Conservation (phyloP, 1,139 yeast genomes). For the Meyerozyma carpophila region DNA sequence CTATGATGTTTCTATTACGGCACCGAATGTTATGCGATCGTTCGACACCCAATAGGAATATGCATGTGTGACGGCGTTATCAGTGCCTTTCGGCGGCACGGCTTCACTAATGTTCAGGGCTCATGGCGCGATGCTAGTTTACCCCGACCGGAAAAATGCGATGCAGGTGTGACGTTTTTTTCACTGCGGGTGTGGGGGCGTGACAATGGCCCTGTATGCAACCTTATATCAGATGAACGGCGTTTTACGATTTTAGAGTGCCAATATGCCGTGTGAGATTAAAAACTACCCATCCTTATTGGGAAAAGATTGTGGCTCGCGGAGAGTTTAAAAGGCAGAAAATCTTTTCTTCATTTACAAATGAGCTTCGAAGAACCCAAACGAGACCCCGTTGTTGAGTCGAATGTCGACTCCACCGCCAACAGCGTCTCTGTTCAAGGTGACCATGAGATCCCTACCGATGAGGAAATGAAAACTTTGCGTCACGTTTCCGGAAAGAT, state of each 20-base stretch:
- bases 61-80: too few species aligned
- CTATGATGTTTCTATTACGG: too few species aligned
- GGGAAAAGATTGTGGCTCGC: background rate
- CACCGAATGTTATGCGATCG: too few species aligned
- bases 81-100: too few species aligned
- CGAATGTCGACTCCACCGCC: background rate
- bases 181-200: background rate
- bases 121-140: too few species aligned
- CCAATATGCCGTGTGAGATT: background rate
- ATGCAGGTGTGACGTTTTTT: background rate
- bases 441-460: slow-evolving; percentile 29
- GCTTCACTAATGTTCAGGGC: too few species aligned
- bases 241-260: background rate
- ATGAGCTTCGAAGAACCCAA: background rate
- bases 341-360: background rate
- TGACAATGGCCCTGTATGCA: background rate
- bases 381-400: background rate
- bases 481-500: slow-evolving; percentile 38
- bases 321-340: background rate
- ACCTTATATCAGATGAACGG: background rate
- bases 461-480: slow-evolving; percentile 32
- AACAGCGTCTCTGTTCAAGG: background rate
- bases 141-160: background rate
- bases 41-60: too few species aligned
- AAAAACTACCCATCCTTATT: background rate